phyloP scores from a whole-genome alignment of 192 early-diverging fungal genomes.

The Pecoramyces ruminantium region DNA sequence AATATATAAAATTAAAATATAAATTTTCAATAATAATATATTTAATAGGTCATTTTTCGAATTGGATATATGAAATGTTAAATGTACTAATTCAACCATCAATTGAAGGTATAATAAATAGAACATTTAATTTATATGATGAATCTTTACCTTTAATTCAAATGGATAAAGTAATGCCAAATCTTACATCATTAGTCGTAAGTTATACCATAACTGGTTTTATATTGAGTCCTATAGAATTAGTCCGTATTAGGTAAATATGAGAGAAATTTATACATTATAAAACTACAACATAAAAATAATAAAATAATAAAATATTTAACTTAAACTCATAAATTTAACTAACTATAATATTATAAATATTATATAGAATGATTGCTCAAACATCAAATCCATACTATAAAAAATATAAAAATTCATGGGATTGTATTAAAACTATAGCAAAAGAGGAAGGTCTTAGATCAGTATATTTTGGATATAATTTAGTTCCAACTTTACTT shows the following conservation, averaged over 20 bases:
- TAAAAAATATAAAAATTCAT: neutral
- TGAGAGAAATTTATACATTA: no score
- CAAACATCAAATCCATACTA: neutral
- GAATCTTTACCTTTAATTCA: conserved; percentile 3
- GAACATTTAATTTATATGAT: conserved; percentile 1
- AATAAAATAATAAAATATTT: no score
- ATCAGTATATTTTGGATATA: neutral
- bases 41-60: neutral
- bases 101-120: conserved; percentile 8
- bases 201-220: neutral
- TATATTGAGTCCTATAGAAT: neutral
- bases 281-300: no score
- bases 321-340: no score
- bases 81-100: conserved; percentile 9
- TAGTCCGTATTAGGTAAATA: neutral
- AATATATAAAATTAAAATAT: no score
- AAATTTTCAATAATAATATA: neutral
- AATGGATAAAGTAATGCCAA: neutral
- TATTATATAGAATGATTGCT: neutral
- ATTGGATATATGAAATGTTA: neutral
- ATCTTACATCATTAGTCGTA: neutral
- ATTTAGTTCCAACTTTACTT: conserved; percentile 5
- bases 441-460: neutral
- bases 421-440: neutral
- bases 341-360: no score